Evolutionary conservation across 2,329 filamentous ascomycete genomes (phyloP), one percentile per base, ranked within the genome.

Genomic region (Paecilomyces dactylethromorphus): DNA sequence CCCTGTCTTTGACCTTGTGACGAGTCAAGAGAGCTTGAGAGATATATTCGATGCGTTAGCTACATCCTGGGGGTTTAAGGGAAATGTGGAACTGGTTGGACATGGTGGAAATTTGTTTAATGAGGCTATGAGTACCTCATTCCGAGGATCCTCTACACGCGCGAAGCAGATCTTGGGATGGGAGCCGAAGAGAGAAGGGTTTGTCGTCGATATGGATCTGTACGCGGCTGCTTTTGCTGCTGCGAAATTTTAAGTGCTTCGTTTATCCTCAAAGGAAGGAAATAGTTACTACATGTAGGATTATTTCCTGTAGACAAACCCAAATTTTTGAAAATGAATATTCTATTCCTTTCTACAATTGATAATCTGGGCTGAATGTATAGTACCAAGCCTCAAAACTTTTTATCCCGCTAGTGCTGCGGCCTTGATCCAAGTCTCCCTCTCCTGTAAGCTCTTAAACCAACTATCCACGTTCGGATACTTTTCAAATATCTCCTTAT

Each of bases 1-100:
- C 62, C 74, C 75, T 1, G 60, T 77, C 3, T 78, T 78, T 64
- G 70, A 76, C 60, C 61, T 78, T 10, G 62, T 71, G 12, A 67
- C 68, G 0, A 69, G 69, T 52, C 64, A 66, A 45, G 72, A 75
- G 58, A 66, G 64, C 22, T 67, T 74, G 59, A 58, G 62, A 10
- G 66, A 67, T 32, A 66, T 76, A 13, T 55, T 74, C 13, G 62
- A 65, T 13, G 64, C 63, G 13, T 32, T 56, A 6, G 69, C 65
- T 24, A 62, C 55, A 33, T 59, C 58, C 26, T 52, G 71, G 15
- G 71, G 66, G 0, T 69, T 68, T 31, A 59, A 64, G 3, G 71
- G 68, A 2, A 60, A 60, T 32, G 49, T 76, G 22, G 63, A 66
- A 33, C 66, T 70, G 26, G 64, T 59, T 18, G 65, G 65, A 3